Evolutionary conservation across 148 eudicot genomes (phyloP).

Genomic region (Fagopyrum tataricum): DNA sequence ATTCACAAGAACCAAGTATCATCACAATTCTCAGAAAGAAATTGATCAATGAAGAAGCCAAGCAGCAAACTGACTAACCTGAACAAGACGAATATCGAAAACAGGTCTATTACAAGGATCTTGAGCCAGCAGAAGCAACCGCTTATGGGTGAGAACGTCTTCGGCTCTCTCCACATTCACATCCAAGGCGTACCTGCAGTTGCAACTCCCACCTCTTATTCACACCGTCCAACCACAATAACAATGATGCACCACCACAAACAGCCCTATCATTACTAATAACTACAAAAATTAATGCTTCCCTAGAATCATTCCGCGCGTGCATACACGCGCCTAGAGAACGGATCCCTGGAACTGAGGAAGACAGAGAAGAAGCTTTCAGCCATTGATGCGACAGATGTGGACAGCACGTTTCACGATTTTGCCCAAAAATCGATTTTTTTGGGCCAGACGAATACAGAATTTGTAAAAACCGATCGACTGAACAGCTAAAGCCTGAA

Average conservation of each 20-base stretch:
- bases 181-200: conserved; percentile 85
- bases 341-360: background rate
- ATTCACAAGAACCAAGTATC: background rate
- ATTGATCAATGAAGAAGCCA: background rate
- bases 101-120: conserved; percentile 83
- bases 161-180: conserved; percentile 98
- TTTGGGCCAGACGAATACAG: background rate
- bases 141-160: conserved; percentile 81
- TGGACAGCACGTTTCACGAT: conserved; percentile 1
- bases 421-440: background rate
- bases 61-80: conserved; percentile 34
- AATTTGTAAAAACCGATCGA: background rate
- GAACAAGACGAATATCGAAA: conserved; percentile 84
- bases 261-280: background rate
- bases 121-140: conserved; percentile 60
- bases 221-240: conserved; percentile 6
- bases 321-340: background rate
- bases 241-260: background rate
- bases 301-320: background rate
- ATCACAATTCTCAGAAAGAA: background rate
- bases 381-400: background rate
- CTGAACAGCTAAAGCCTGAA: background rate
- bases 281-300: background rate
- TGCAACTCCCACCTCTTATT: background rate
- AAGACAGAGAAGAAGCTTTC: background rate